Base-by-base conservation (phyloP, 495 filamentous ascomycete species). In the Neurospora sp. region DNA sequence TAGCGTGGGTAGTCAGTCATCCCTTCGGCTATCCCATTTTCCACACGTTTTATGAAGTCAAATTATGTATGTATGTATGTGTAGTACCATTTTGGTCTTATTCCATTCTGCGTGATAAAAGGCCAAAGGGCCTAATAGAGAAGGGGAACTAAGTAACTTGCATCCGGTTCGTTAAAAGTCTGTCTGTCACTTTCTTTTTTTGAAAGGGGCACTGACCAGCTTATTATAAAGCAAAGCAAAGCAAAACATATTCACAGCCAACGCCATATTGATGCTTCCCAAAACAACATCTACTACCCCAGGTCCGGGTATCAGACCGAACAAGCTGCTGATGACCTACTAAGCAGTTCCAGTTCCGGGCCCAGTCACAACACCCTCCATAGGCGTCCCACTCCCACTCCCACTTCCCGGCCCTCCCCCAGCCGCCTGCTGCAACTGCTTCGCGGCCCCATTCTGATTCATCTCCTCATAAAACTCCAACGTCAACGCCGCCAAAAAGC, bases 401-500 rank as follows among this genome's bases (percentile, higher is more conserved):
- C 3, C 35, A 37, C 35, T 37, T 37, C 5, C 35, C 35, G 35
- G 35, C 2, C 69, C 39, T 8, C 68, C 37, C 20, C 69, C 53
- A 38, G 74, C n/a, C 10, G 46, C n/a, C 10, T 48, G 10, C 38
- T 39, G n/a, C 10, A 53, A 11, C 10, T 53, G 46, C 69, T 38
- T 69, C 31, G 73, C 73, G 5, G 35, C 7, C 73, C 79, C 35
- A 37, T 37, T 37, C 35, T 37, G 35, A 68, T 80, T 76, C 37
- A 80, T 77, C 41, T 94, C 94, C 77, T 97, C 95, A 79, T 91
- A 97, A 82, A 96, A 96, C 82, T 97, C 93, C 77, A 97, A 79
- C 41, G 93, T 96, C 83, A 94, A 85, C 27, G 93, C 93, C 8
- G 95, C 94, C 71, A 98, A 79, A 79, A 98, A 94, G 71, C 94